Conservation (phyloP, 2,329 filamentous ascomycete genomes). For the Ophiocordyceps sinensis region DNA sequence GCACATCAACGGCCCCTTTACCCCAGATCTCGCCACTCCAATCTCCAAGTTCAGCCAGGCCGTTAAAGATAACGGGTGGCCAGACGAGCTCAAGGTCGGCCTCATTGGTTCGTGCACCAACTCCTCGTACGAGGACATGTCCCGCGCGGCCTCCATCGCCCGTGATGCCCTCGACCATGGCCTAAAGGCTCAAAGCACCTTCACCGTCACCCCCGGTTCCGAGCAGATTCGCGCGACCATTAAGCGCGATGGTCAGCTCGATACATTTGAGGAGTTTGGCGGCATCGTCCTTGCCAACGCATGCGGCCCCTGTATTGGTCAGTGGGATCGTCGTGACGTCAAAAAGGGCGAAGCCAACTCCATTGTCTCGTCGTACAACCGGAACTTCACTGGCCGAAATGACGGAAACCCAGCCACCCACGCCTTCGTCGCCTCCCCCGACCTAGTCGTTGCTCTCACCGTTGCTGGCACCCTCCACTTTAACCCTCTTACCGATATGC, state of each 20-base stretch:
- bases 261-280: conserved; percentile 74
- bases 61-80: conserved; percentile 78
- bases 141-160: conserved; percentile 71
- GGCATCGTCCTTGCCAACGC: conserved; percentile 88
- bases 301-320: conserved; percentile 85
- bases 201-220: conserved; percentile 92
- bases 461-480: conserved; percentile 89
- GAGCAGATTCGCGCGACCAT: conserved; percentile 94
- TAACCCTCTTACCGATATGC: conserved; percentile 81
- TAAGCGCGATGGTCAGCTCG: conserved; percentile 73
- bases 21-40: conserved; percentile 86
- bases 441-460: conserved; percentile 91
- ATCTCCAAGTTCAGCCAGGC: conserved; percentile 79
- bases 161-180: conserved; percentile 81
- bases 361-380: conserved; percentile 95
- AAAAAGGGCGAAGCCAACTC: conserved; percentile 79
- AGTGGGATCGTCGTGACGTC: conserved; percentile 88
- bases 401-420: conserved; percentile 93
- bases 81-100: conserved; percentile 76
- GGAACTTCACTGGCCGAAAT: conserved; percentile 94
- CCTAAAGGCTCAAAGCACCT: conserved; percentile 74
- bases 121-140: conserved; percentile 98
- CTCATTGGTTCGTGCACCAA: conserved; percentile 98
- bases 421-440: conserved; percentile 96
- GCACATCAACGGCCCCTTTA: conserved; percentile 94